Percentiles rank a stretch among this genome's conserved stretches.
phyloP scores from a whole-genome alignment of 768 basidiomycete species.

The Mycena vulgaris region DNA sequence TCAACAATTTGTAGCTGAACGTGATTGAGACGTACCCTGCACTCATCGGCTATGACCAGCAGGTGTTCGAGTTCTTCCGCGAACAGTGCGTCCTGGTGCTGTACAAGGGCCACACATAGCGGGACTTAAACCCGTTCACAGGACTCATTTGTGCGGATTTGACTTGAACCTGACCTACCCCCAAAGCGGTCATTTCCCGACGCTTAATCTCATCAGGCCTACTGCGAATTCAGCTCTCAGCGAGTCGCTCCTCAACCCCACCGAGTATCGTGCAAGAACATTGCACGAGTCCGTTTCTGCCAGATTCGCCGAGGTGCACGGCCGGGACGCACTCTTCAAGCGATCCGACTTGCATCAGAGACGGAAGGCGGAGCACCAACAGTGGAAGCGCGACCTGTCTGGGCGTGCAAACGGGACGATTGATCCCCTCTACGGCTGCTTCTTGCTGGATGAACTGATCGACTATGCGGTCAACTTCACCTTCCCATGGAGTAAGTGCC shows the following conservation, averaged over 20 bases:
- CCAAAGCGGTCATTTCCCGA: slow-evolving; percentile 55
- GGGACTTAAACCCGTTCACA: slow-evolving; percentile 32
- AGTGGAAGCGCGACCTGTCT: slow-evolving; percentile 45
- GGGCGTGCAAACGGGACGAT: slow-evolving; percentile 56
- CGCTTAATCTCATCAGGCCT: slow-evolving; percentile 14
- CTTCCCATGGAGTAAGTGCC: slow-evolving; percentile 48
- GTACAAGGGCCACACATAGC: slow-evolving; percentile 5
- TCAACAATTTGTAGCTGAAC: slow-evolving; percentile 15
- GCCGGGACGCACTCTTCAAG: slow-evolving; percentile 18
- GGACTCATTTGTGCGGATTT: slow-evolving; percentile 62
- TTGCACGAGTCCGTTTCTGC: slow-evolving; percentile 18
- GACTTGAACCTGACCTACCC: slow-evolving; percentile 66
- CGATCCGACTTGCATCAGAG: slow-evolving; percentile 18
- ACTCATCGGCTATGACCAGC: slow-evolving; percentile 65
- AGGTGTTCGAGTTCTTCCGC: slow-evolving; percentile 62
- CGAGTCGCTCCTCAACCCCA: slow-evolving; percentile 20
- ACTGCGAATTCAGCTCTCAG: slow-evolving; percentile 9
- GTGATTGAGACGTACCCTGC: slow-evolving; percentile 58
- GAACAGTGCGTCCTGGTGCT: slow-evolving; percentile 56
- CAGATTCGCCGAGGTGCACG: slow-evolving; percentile 19
- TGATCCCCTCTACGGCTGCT: slow-evolving; percentile 59
- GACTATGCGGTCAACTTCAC: slow-evolving; percentile 70
- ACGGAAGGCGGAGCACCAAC: slow-evolving; percentile 11
- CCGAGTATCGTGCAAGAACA: slow-evolving; percentile 16
- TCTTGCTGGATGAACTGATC: slow-evolving; percentile 63